These are phyloP conservation scores for Elasticomyces elasticus DNA, from an alignment of 495 filamentous ascomycete genomes.

Conservation along the genomic window DNA sequence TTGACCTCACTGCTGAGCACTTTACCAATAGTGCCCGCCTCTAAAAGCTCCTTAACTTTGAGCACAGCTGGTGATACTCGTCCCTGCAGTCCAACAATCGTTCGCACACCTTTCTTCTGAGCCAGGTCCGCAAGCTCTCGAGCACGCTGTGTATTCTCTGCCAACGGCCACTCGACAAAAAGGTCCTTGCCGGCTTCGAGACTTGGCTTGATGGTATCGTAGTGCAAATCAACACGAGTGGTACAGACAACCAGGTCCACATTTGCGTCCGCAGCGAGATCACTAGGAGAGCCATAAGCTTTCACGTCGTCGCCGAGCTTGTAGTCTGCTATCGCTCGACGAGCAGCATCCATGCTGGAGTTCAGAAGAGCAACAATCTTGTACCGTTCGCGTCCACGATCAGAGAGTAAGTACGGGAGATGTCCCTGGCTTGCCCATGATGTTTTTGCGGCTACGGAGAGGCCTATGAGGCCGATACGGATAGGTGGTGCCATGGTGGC, in stretches of 20 bases:
- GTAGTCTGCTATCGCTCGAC: conserved; percentile 39
- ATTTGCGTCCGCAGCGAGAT: conserved; percentile 43
- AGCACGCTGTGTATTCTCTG: conserved; percentile 27
- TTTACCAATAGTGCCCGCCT: conserved; percentile 41
- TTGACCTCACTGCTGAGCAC: conserved; percentile 44
- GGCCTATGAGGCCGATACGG: conserved; percentile 49
- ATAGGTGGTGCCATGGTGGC: conserved; percentile 40
- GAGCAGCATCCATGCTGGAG: conserved; percentile 40
- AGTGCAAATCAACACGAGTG: conserved; percentile 48
- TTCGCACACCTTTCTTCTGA: conserved; percentile 32
- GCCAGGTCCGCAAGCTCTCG: conserved; percentile 37
- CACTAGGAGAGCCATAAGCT: conserved; percentile 43
- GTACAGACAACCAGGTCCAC: conserved; percentile 50
- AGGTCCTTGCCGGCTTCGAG: conserved; percentile 48
- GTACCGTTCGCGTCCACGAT: conserved; percentile 33
- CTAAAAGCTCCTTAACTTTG: conserved; percentile 40
- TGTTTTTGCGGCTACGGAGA: conserved; percentile 38
- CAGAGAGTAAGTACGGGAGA: conserved; percentile 43
- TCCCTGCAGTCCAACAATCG: conserved; percentile 45
- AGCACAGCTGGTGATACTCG: conserved; percentile 34
- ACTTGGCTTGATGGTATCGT: conserved; percentile 36
- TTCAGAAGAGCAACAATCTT: conserved; percentile 51
- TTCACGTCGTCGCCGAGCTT: conserved; percentile 34
- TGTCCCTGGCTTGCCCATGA: conserved; percentile 49
- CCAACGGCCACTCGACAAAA: conserved; percentile 50